Conservation (phyloP, 2,329 filamentous ascomycete species). For the Cercospora beticola region DNA sequence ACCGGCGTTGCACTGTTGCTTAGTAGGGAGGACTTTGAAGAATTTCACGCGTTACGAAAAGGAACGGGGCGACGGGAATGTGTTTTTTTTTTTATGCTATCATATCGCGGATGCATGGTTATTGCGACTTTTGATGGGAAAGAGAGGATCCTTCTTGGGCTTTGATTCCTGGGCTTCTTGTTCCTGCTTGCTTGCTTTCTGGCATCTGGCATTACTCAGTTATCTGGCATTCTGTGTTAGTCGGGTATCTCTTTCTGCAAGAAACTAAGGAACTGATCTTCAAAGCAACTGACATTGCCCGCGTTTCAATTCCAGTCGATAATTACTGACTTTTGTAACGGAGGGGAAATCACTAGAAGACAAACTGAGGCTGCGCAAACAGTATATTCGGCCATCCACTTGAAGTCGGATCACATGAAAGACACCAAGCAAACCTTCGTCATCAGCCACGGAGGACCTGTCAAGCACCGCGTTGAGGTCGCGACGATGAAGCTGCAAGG, state of each 20-base stretch:
- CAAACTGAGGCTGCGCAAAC: no score
- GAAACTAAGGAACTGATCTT: not conserved
- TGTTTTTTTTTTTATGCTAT: not conserved
- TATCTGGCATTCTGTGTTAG: not conserved
- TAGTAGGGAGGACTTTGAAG: not conserved
- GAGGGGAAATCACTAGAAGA: no score
- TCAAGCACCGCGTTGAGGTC: not conserved
- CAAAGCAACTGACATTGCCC: not conserved
- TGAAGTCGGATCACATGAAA: not conserved
- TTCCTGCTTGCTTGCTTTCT: not conserved
- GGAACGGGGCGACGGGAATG: not conserved
- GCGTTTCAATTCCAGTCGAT: not conserved
- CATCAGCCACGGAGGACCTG: not conserved
- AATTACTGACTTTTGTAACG: not conserved
- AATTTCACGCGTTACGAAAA: not conserved
- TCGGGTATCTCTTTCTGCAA: not conserved
- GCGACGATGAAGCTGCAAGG: not conserved
- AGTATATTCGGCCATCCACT: not conserved
- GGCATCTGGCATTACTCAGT: not conserved
- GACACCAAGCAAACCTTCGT: not conserved
- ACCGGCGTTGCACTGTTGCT: not conserved
- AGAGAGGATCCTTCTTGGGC: not conserved
- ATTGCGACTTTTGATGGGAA: not conserved
- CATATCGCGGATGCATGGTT: not conserved
- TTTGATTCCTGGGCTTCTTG: not conserved